phyloP scores from a whole-genome alignment of 345 rosid genomes.

The Salix purpurea region DNA sequence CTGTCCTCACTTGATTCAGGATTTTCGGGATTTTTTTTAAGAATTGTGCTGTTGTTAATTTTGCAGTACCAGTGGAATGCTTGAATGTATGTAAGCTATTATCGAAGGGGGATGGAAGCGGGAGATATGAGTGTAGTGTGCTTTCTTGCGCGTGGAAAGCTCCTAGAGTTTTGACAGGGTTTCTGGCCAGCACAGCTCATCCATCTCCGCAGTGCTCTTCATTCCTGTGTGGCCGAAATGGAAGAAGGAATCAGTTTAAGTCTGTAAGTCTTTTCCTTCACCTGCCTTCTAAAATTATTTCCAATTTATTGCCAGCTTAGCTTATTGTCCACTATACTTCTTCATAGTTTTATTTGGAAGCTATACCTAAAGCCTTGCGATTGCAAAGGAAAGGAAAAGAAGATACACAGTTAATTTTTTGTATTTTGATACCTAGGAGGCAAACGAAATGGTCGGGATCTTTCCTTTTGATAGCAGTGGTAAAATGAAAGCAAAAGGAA shows the following conservation, averaged over 20 bases:
- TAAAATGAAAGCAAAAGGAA: constrained; percentile 1
- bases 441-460: neutral
- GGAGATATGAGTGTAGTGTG: constrained; percentile 63
- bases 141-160: constrained; percentile 90
- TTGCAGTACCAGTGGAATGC: constrained; percentile 77
- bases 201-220: constrained; percentile 42
- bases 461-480: neutral
- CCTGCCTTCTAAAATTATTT: neutral
- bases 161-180: constrained; percentile 83
- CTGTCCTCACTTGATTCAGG: too few species aligned
- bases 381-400: neutral
- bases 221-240: constrained; percentile 25
- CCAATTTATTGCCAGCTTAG: neutral
- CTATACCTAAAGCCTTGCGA: neutral
- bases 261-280: constrained; percentile 40
- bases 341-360: neutral
- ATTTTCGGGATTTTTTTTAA: too few species aligned
- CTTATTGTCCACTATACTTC: neutral
- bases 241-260: constrained; percentile 42
- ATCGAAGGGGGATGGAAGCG: constrained; percentile 64
- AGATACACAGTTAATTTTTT: neutral
- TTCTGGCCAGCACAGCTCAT: constrained; percentile 77
- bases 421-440: neutral
- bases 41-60: constrained; percentile 14
- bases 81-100: constrained; percentile 63